These are phyloP conservation scores for Ganoderma resinaceum DNA, from an alignment of 1,284 basidiomycete species.

Conservation along the genomic window DNA sequence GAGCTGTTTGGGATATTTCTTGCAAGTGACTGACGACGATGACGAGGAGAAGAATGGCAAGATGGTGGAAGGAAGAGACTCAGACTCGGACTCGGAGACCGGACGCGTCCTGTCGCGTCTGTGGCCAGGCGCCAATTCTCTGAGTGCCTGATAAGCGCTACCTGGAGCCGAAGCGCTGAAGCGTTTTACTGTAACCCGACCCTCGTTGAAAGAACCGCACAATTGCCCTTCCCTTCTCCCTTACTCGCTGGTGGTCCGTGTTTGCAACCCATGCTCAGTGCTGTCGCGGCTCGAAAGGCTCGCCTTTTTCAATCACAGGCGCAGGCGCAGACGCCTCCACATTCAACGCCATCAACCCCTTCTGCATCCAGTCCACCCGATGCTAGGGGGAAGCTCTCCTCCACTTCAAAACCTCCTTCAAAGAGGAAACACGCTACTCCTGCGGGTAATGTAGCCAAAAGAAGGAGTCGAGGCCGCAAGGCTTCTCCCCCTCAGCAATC, in stretches of 20 bases:
- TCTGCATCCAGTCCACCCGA: constrained; percentile 24
- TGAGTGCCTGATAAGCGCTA: not conserved
- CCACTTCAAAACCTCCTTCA: constrained; percentile 30
- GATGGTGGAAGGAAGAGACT: not conserved
- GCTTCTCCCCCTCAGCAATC: constrained; percentile 29
- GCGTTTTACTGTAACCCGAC: no score
- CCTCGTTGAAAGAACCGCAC: no score
- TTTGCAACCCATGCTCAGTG: constrained; percentile 56
- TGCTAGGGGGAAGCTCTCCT: constrained; percentile 7
- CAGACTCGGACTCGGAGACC: no score
- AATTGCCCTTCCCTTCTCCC: not conserved
- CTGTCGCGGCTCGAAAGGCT: constrained; percentile 66
- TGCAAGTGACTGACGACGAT: not conserved
- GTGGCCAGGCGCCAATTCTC: not conserved
- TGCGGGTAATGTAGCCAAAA: constrained; percentile 33
- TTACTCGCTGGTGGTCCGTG: not conserved
- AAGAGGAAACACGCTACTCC: constrained; percentile 43
- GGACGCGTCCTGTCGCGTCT: not conserved
- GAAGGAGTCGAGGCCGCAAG: constrained; percentile 39
- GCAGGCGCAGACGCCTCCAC: constrained; percentile 20
- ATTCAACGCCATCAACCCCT: constrained; percentile 20
- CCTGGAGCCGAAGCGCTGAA: no score
- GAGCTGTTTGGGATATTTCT: not conserved
- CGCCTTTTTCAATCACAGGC: constrained; percentile 36
- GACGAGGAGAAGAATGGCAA: not conserved